Base-by-base conservation (phyloP, 129 eudicot genomes). In the Lactuca sativa region DNA sequence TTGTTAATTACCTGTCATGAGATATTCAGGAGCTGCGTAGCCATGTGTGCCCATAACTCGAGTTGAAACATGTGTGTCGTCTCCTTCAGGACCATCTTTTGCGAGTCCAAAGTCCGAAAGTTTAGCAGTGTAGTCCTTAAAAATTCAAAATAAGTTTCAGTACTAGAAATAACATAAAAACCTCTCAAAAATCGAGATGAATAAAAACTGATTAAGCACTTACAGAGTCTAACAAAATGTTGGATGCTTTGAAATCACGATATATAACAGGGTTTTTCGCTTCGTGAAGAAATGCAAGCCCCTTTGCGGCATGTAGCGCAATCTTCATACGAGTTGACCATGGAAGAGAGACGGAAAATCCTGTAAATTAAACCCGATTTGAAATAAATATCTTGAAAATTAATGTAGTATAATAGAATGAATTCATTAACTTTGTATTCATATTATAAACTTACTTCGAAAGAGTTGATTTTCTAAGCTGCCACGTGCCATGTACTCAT, bases 401-500 rank as follows among this genome's bases (percentile, higher is more conserved):
- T 18, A 18, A 6, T 30, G 4, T n/a, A 33, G 44, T 25, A 70
- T 17, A 37, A 56, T 7, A 8, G 2, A 32, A 59, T 33, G 25
- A 33, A 4, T 8, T 43, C n/a, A 21, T 64, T 10, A 36, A 13
- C 30, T 16, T 3, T 13, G 14, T 18, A 18, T 18, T 18, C 21
- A 18, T 18, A 18, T 18, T 18, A 18, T 18, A 18, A 69, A 78
- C 96, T 70, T 70, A 92, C 98, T 89, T 86, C 98, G 74, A 70
- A 92, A 92, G 44, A 92, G 95, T 62, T 92, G 98, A 82, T 92
- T 92, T 38, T 92, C 98, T 68, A 92, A 77, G 86, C 98, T 92
- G 18, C 98, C 96, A n/a, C 98, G 79, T 2, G 98, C 96, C 98
- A 92, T 84, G 62, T 92, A 92, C 78, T 92, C 98, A 37, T 92